phyloP scores from a whole-genome alignment of 2,329 filamentous ascomycete species.

The Neofusicoccum kwambonambiense region DNA sequence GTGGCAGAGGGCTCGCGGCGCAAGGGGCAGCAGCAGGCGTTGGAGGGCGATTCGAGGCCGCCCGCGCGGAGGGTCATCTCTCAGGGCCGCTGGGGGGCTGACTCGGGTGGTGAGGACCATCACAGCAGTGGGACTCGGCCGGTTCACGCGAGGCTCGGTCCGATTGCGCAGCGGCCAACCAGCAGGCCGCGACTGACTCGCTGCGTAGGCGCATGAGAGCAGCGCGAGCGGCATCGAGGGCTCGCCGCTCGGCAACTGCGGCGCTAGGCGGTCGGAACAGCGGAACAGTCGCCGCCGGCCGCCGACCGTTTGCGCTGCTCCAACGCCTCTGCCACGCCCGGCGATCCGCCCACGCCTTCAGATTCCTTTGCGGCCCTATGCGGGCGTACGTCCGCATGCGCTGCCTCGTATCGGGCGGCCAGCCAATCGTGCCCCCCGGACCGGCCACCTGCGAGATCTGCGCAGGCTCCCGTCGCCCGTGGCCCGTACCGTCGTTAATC shows the following conservation, averaged over 20 bases:
- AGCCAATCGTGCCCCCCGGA: too few species aligned
- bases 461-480: not conserved
- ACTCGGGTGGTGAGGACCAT: not conserved
- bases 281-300: not conserved
- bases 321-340: not conserved
- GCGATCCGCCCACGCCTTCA: not conserved
- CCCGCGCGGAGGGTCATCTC: not conserved
- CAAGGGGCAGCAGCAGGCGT: not conserved
- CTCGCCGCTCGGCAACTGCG: not conserved
- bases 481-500: slow-evolving; percentile 14
- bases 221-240: not conserved
- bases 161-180: not conserved
- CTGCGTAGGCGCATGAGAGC: too few species aligned
- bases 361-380: not conserved
- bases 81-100: not conserved
- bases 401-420: not conserved
- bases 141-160: not conserved
- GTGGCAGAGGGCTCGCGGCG: not conserved
- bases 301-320: too few species aligned
- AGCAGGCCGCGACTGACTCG: not conserved
- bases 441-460: not conserved
- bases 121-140: not conserved
- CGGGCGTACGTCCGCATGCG: not conserved
- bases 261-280: not conserved
- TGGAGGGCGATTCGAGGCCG: not conserved